Evolutionary conservation across 2,329 filamentous ascomycete genomes (phyloP).

Genomic region (Thielaviopsis ethacetica): DNA sequence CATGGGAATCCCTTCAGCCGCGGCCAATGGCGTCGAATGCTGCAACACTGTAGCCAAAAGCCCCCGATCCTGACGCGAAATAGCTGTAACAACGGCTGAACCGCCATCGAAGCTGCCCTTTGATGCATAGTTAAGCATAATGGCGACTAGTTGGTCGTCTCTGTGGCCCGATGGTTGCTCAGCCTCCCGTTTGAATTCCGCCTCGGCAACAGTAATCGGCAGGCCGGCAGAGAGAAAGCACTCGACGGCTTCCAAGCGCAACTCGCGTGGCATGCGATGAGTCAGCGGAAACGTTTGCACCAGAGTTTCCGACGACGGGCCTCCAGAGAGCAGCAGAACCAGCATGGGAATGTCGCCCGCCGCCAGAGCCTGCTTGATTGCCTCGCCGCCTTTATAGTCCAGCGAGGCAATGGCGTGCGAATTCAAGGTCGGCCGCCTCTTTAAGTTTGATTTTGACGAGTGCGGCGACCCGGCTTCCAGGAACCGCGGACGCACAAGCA

Average conservation of each 20-base stretch:
- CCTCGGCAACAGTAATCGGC: conserved; percentile 29
- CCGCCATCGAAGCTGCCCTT: conserved; percentile 39
- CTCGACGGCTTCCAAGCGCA: conserved; percentile 32
- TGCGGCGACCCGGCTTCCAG: conserved; percentile 19
- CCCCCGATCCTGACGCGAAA: conserved; percentile 29
- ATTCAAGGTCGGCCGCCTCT: conserved; percentile 21
- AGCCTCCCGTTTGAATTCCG: conserved; percentile 35
- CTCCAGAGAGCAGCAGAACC: conserved; percentile 28
- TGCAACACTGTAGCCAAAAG: conserved; percentile 30
- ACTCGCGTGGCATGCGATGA: conserved; percentile 23
- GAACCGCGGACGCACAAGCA: conserved; percentile 34
- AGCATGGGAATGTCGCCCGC: conserved; percentile 29
- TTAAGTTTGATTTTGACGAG: conserved; percentile 7
- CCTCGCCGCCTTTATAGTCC: conserved; percentile 34
- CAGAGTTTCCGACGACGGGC: conserved; percentile 31
- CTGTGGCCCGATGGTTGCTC: conserved; percentile 28
- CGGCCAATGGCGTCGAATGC: conserved; percentile 29
- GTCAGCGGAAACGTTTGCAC: conserved; percentile 32
- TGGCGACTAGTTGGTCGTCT: conserved; percentile 34
- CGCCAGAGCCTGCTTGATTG: conserved; percentile 32
- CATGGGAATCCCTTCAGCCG: conserved; percentile 29
- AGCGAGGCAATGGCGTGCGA: conserved; percentile 35
- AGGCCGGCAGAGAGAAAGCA: conserved; percentile 33
- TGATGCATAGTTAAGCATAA: conserved; percentile 34
- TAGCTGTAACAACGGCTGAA: conserved; percentile 29